These are phyloP conservation scores for Penicillium sp. DNA, from an alignment of 2,329 filamentous ascomycete species.

Conservation along the genomic window DNA sequence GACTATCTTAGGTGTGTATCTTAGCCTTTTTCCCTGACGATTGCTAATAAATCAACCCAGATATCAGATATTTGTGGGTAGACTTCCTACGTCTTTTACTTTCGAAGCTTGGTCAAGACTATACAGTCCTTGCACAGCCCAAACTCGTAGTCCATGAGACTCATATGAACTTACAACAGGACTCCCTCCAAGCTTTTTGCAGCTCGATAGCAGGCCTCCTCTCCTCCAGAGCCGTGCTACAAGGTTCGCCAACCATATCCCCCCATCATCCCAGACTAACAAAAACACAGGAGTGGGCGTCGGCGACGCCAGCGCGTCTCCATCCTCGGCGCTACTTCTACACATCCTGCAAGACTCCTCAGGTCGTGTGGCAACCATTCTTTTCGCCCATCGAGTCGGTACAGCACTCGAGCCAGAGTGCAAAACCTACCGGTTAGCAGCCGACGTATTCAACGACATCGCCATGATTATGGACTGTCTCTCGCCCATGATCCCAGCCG, in stretches of 20 bases:
- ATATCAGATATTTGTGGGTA: constrained; percentile 60
- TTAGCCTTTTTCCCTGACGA: neutral
- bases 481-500: constrained; percentile 65
- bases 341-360: constrained; percentile 78
- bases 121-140: neutral
- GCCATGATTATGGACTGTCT: constrained; percentile 82
- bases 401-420: constrained; percentile 82
- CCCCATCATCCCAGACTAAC: neutral
- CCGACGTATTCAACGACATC: constrained; percentile 82
- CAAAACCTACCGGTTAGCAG: constrained; percentile 81
- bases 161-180: constrained; percentile 21
- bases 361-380: constrained; percentile 75
- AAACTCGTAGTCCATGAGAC: neutral
- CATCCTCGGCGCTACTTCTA: constrained; percentile 74
- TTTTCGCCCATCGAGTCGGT: constrained; percentile 77
- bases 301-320: constrained; percentile 70
- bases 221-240: constrained; percentile 74
- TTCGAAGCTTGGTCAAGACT: neutral
- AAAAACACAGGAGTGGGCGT: constrained; percentile 63
- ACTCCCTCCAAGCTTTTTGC: constrained; percentile 41
- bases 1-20: constrained; percentile 68
- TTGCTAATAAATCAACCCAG: constrained; percentile 35
- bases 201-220: constrained; percentile 52
- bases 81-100: neutral
- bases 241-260: constrained; percentile 47